These are phyloP conservation scores for Eucalyptus albens DNA, from an alignment of 345 rosid species.

Conservation along the genomic window DNA sequence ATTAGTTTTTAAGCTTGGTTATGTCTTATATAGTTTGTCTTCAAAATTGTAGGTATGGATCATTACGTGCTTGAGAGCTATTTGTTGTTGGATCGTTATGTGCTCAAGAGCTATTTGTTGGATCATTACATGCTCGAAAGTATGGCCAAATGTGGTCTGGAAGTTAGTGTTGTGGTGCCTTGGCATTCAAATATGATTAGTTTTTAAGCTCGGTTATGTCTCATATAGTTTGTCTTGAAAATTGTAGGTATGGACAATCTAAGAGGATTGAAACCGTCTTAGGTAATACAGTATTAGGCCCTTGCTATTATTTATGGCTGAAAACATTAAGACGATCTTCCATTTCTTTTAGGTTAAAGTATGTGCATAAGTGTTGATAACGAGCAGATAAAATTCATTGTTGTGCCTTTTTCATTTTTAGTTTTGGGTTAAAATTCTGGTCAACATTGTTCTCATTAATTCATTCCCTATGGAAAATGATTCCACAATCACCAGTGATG, in stretches of 20 bases:
- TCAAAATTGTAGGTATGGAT: background rate
- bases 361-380: background rate
- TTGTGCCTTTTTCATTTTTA: background rate
- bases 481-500: background rate
- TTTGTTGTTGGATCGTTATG: too few species aligned
- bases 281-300: background rate
- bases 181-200: background rate
- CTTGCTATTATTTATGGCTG: background rate
- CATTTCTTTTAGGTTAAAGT: background rate
- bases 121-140: background rate
- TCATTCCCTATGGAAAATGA: background rate
- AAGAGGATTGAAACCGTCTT: background rate
- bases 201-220: background rate
- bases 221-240: background rate
- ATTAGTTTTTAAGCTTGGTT: background rate
- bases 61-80: too few species aligned
- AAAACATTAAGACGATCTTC: background rate
- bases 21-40: background rate
- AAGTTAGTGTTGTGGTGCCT: background rate
- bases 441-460: background rate
- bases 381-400: background rate
- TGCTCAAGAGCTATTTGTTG: too few species aligned
- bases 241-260: background rate
- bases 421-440: background rate
- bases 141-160: background rate